Evolutionary conservation across 108 stramenopile species (phyloP), one percentile per base, ranked within the genome.

Genomic region (Nitzschia palea): DNA sequence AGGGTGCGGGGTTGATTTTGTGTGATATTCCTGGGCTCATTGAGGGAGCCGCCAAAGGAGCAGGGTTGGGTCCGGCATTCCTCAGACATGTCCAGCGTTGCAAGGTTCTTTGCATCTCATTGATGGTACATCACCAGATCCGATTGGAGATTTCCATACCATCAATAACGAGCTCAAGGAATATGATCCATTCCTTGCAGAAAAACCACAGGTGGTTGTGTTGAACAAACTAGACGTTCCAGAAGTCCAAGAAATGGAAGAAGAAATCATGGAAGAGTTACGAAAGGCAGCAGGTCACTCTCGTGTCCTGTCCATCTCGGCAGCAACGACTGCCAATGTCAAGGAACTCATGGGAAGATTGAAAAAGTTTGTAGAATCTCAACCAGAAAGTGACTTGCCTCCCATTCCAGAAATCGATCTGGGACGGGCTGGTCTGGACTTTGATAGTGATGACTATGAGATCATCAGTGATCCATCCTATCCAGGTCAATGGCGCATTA

Each of bases 21-120:
- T 93, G 90, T 57, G 97, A 97, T 74, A 95, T 97, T 80, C 97
- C 97, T 23, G 97, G 97, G 18, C 67, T 97, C 44, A 91, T 97
- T 69, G 93, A 94, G 70, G 94, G 76, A 4, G 96, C 96, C 9
- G 74, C 91, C 10, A 76, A 67, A 4, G 95, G 95, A 20, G 82
- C 84, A 60, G 97, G 97, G 43, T 62, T 97, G 63, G 97, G 97
- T 23, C 78, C 76, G 56, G 89, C 93, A 17, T 97, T 97, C 74
- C 65, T 97, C 17, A 65, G 95, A 29, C 97, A 97, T 68, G 92
- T 97, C 0, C 91, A 94, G 71, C 80, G 97, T 6, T 96, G 95
- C 60, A 80, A 91, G 44, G 92, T 96, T 23, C 76, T 98, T 73
- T 98, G 64, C 98, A 98, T 78, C 88, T 98, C 25, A 86, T 98